A percentile compares a stretch with the other conserved stretches of the same genome.
Conservation (phyloP, 371 early-diverging fungal species). For the Lichtheimia corymbifera region DNA sequence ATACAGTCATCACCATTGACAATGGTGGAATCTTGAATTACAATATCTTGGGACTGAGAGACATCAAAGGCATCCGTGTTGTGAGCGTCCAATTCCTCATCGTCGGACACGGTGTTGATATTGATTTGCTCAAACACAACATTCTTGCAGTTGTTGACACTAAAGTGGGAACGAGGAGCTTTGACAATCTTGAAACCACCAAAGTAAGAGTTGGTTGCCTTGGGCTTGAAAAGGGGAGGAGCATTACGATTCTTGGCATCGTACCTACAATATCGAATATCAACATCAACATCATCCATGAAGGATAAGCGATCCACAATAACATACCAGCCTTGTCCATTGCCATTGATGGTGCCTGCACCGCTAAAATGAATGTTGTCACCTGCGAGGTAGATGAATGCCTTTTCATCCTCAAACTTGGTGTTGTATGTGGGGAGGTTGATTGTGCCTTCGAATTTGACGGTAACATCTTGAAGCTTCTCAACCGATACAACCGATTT, state of each 20-base stretch:
- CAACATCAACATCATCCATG: not conserved
- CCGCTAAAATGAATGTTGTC: conserved; percentile 28
- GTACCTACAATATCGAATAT: conserved; percentile 1
- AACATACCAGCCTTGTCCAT: conserved; percentile 36
- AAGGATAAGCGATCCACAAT: not conserved
- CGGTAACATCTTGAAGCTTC: conserved; percentile 26
- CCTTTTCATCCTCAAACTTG: conserved; percentile 24
- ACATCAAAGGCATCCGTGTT: conserved; percentile 43
- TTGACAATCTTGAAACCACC: conserved; percentile 29
- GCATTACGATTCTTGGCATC: conserved; percentile 30
- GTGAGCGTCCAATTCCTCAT: conserved; percentile 22
- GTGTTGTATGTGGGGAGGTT: conserved; percentile 27
- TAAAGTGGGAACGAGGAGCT: conserved; percentile 36
- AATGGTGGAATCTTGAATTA: conserved; percentile 21
- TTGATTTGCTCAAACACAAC: conserved; percentile 24
- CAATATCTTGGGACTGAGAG: conserved; percentile 23
- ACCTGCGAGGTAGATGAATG: conserved; percentile 30
- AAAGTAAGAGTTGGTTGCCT: conserved; percentile 29
- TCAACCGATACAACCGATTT: conserved; percentile 20
- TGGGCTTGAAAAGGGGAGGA: conserved; percentile 34
- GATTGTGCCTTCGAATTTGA: conserved; percentile 29
- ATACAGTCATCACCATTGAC: conserved; percentile 35
- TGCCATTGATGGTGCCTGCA: conserved; percentile 24
- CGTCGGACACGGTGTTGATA: conserved; percentile 28
- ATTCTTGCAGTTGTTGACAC: conserved; percentile 25